These are phyloP conservation scores for Alternaria atra DNA, from an alignment of 2,329 filamentous ascomycete species.

Conservation along the genomic window DNA sequence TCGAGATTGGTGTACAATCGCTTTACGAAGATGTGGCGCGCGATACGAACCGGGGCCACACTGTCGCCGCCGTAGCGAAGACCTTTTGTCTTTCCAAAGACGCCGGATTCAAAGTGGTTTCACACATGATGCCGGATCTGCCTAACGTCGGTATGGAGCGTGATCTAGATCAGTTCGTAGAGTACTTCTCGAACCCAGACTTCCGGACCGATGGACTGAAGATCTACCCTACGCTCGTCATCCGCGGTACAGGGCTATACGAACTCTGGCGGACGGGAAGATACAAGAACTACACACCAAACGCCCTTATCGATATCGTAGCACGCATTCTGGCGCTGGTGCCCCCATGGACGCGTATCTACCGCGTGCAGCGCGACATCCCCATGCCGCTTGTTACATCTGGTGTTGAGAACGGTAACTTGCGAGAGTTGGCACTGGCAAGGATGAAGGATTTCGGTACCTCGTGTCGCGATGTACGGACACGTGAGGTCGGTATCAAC, in stretches of 20 bases:
- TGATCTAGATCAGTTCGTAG: conserved; percentile 93
- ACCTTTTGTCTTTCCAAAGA: conserved; percentile 98
- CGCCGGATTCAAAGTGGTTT: conserved; percentile 97
- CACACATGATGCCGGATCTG: conserved; percentile 99
- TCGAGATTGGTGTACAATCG: conserved; percentile 95
- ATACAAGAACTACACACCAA: conserved; percentile 99
- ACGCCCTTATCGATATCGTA: conserved; percentile 93
- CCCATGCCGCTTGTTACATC: conserved; percentile 99
- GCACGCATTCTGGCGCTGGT: conserved; percentile 95
- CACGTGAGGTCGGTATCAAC: conserved; percentile 96
- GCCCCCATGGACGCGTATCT: conserved; percentile 97
- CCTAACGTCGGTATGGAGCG: conserved; percentile 99
- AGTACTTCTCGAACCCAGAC: conserved; percentile 96
- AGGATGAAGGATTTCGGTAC: conserved; percentile 99
- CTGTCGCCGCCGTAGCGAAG: conserved; percentile 92
- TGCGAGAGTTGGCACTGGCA: conserved; percentile 91
- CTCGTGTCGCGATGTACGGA: conserved; percentile 93
- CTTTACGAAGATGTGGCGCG: conserved; percentile 98
- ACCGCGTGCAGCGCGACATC: conserved; percentile 97
- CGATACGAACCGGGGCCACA: conserved; percentile 96
- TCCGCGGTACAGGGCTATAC: conserved; percentile 94
- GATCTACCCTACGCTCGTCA: conserved; percentile 97
- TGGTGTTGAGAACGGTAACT: conserved; percentile 96
- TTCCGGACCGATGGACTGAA: conserved; percentile 97
- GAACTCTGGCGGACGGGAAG: conserved; percentile 96